Base-by-base conservation (phyloP, 352 stramenopile genomes). In the Phytophthora pluvialis region DNA sequence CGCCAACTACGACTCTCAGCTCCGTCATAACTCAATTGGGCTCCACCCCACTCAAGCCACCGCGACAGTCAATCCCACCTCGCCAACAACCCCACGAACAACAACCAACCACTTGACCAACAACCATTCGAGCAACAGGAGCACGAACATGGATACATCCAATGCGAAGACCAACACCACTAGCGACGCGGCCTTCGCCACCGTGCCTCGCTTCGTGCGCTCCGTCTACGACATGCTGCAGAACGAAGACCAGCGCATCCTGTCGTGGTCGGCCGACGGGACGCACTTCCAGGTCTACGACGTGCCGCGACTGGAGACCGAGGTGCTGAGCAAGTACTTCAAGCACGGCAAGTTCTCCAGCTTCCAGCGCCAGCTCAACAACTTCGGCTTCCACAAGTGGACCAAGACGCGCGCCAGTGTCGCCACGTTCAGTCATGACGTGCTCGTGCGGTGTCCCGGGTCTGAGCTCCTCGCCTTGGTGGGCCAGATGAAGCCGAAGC, bases 291-390 rank as follows among this genome's bases (percentile, higher is more conserved):
- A 91, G 57, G 91, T 97, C 64, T 83, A 86, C 62, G 75, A 95
- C 70, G 75, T 88, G 42, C 76, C 80, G 18, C 60, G 48, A 15
- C 80, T 96, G 56, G 79, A 80, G 60, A 47, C 68, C 28, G 47
- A 76, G 18, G 73, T 96, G 42, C 66, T 96, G 49, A 85, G 88
- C 11, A 82, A 81, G 43, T 95, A 95, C 66, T 95, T 95, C 62
- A 88, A 86, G 45, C 88, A 95, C 66, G 78, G 69, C 60, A 95
- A 90, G 60, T 97, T 97, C 72, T 89, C 91, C 32, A 97, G 87
- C 31, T 90, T 98, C 49, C 87, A 95, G 60, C 82, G 91, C 18
- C 90, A 98, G 71, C 75, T 98, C 43, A 97, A 95, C 74, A 97
- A 98, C 65, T 98, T 98, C 73, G 81, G 73, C 11, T 98, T 98